phyloP scores from a whole-genome alignment of 306 rosid genomes.

The Aeschynomene evenia region DNA sequence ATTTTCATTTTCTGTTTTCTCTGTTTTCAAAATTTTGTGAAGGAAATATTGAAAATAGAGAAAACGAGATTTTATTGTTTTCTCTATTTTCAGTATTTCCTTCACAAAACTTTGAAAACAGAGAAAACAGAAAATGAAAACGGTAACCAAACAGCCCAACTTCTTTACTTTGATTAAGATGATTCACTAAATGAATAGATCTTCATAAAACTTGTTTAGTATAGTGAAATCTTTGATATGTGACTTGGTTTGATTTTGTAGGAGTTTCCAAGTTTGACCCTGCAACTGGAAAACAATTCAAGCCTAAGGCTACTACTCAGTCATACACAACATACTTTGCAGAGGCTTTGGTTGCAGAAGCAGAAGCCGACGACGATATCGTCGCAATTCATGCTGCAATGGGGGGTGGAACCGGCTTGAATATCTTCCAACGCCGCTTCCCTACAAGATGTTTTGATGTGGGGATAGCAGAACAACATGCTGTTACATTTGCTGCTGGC shows the following conservation, averaged over 20 bases:
- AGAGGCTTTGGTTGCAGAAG: conserved; percentile 90
- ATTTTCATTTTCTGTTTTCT: no score
- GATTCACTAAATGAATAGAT: background rate
- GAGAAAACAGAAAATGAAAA: no score
- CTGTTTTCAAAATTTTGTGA: no score
- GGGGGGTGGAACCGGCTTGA: conserved; percentile 98
- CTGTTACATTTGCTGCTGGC: conserved; percentile 98
- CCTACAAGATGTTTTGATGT: conserved; percentile 92
- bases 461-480: conserved; percentile 97
- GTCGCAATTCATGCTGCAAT: conserved; percentile 95
- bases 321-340: conserved; percentile 78
- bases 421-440: conserved; percentile 77
- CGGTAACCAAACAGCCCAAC: no score
- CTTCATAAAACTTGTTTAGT: background rate
- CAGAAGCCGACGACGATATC: conserved; percentile 74
- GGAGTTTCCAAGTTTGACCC: conserved; percentile 89
- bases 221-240: background rate
- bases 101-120: no score
- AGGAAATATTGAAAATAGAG: no score
- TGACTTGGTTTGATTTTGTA: conserved; percentile 40
- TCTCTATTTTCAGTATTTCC: no score
- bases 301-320: conserved; percentile 54
- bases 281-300: conserved; percentile 83
- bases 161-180: background rate
- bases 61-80: no score